Evolutionary conservation across 2,329 filamentous ascomycete genomes (phyloP), one percentile per base, ranked within the genome.

Genomic region (Aspergillus intermedius): DNA sequence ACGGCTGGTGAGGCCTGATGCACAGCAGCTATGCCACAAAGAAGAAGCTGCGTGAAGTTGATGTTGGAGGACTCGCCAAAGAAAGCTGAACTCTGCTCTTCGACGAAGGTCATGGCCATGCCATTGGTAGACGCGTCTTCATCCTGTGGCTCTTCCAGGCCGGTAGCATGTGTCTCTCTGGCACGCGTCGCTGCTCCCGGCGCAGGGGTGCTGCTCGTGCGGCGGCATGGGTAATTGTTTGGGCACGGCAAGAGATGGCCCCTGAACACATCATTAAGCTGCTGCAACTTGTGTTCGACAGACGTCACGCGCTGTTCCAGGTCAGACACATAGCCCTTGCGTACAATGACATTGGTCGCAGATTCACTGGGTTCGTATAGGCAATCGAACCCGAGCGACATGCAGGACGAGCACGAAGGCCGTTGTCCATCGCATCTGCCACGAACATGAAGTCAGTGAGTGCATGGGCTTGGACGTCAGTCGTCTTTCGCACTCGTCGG

Each of bases 11-110:
- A 15, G 17, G 37, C 37, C 15, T 41, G 13, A 21, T 34, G 37
- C 13, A 41, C 37, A 15, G 17, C 37, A 41, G 37, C 13, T 3
- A 41, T 41, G 21, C 35, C 37, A 10, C n/a, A 19, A 17, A 47
- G 37, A 42, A 47, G 45, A 42, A 28, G 37, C 34, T 56, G 46
- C 52, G 48, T 35, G 54, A 50, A 50, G 61, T 63, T 46, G 56
- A 40, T 40, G 4, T n/a, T 40, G 37, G 37, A 40, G 37, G 37
- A 40, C 12, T 40, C 37, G 37, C 37, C 37, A 3, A n/a, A 40
- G 17, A 40, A 40, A 2, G 37, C 37, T 4, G 37, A 19, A 19
- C 13, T 40, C 17, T n/a, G 37, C 17, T 40, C 17, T 2, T 40
- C 37, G 13, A 40, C 15, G 4, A 40, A 40, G 12, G 12, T 19